A percentile compares a stretch with the other conserved stretches of the same genome.
phyloP scores from a whole-genome alignment of 805 yeast genomes.

The Kodamaea sagamina region DNA sequence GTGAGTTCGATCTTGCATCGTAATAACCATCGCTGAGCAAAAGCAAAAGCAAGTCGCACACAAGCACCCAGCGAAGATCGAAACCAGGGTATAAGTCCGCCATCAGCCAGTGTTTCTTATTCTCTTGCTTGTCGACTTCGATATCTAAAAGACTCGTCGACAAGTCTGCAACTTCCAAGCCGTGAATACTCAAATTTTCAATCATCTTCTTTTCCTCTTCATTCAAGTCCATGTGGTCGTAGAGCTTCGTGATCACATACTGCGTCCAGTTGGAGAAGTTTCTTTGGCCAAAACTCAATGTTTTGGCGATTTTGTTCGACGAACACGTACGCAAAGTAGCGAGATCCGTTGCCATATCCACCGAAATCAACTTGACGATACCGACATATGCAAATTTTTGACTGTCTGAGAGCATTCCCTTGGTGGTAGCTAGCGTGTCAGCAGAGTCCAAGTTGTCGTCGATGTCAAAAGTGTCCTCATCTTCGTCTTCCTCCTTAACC shows the following conservation, averaged over 20 bases:
- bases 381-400: slow-evolving; percentile 94
- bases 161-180: slow-evolving; percentile 73
- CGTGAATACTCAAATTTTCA: slow-evolving; percentile 80
- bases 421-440: slow-evolving; percentile 78
- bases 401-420: slow-evolving; percentile 73
- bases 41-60: slow-evolving; percentile 85
- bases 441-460: slow-evolving; percentile 48
- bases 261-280: slow-evolving; percentile 85
- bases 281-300: slow-evolving; percentile 67
- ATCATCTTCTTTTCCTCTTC: slow-evolving; percentile 86
- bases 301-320: slow-evolving; percentile 55
- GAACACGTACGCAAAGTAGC: slow-evolving; percentile 58
- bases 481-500: slow-evolving; percentile 19
- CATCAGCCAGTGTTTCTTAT: slow-evolving; percentile 11
- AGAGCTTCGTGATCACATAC: slow-evolving; percentile 66
- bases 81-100: slow-evolving; percentile 22
- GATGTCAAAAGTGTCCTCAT: slow-evolving; percentile 29
- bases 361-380: slow-evolving; percentile 69
- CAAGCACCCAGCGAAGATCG: slow-evolving; percentile 89
- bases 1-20: slow-evolving; percentile 83
- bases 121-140: slow-evolving; percentile 9
- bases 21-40: slow-evolving; percentile 81
- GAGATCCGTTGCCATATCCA: slow-evolving; percentile 79
- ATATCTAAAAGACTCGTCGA: slow-evolving; percentile 54
- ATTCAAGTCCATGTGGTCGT: slow-evolving; percentile 75